These are phyloP conservation scores for Mycena capillaripes DNA, from an alignment of 768 basidiomycete genomes.

Conservation along the genomic window DNA sequence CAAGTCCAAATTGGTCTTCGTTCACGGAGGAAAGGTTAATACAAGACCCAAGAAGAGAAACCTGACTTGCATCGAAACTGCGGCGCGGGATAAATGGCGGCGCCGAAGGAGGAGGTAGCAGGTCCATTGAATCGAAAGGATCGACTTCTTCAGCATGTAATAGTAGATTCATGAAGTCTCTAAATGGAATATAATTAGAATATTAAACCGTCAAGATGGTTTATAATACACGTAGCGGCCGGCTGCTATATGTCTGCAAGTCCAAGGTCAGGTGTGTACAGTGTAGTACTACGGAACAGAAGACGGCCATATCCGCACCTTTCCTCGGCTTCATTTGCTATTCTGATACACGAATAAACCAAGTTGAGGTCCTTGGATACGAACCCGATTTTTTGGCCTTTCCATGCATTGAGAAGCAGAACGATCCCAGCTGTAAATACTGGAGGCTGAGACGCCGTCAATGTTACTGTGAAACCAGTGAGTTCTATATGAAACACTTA, in stretches of 20 bases:
- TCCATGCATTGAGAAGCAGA: slow-evolving; percentile 65
- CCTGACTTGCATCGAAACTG: no score
- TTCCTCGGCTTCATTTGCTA: background rate
- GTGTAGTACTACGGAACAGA: no score
- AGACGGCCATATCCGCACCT: background rate
- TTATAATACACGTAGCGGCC: slow-evolving; percentile 20
- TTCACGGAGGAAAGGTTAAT: no score
- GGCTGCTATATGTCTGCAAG: slow-evolving; percentile 8
- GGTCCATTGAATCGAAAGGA: no score
- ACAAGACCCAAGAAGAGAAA: no score
- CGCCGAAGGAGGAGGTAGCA: no score
- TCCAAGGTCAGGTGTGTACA: background rate
- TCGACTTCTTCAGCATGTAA: slow-evolving; percentile 9
- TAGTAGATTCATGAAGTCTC: slow-evolving; percentile 22
- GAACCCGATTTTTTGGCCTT: slow-evolving; percentile 49
- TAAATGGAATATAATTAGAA: background rate
- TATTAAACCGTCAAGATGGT: background rate
- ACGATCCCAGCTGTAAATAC: slow-evolving; percentile 51
- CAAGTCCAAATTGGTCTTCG: no score
- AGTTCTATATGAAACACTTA: slow-evolving; percentile 16
- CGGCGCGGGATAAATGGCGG: no score
- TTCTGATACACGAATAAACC: slow-evolving; percentile 57
- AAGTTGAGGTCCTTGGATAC: slow-evolving; percentile 55
- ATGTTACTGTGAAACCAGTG: background rate
- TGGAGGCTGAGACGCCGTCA: slow-evolving; percentile 29